A percentile compares a stretch with the other conserved stretches of the same genome.
Conservation (phyloP, 2,329 filamentous ascomycete genomes). For the Colletotrichum sansevieriae region DNA sequence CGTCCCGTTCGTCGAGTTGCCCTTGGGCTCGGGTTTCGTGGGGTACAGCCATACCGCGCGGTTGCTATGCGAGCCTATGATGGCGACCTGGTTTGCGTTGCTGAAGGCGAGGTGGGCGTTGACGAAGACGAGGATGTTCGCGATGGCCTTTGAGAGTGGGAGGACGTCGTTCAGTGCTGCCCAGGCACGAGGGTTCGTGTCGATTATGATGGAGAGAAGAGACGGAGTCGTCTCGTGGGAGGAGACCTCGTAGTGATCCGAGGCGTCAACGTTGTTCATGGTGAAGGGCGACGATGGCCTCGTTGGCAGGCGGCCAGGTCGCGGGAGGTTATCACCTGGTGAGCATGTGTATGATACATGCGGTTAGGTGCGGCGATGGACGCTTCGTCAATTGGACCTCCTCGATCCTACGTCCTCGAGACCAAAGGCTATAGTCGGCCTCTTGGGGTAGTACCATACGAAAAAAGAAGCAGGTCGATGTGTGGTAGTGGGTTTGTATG, state of each 20-base stretch:
- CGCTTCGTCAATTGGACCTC: slow-evolving; percentile 12
- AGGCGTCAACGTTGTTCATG: slow-evolving; percentile 70
- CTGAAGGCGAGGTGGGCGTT: slow-evolving; percentile 96
- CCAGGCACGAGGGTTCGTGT: slow-evolving; percentile 98
- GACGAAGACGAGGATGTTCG: slow-evolving; percentile 93
- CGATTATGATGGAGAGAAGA: slow-evolving; percentile 89
- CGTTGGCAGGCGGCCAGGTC: slow-evolving; percentile 35
- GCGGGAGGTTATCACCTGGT: slow-evolving; percentile 28
- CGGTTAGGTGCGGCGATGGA: neutral
- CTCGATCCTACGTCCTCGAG: slow-evolving; percentile 24
- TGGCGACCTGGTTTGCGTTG: slow-evolving; percentile 91
- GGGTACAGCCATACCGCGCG: slow-evolving; percentile 93
- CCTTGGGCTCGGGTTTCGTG: slow-evolving; percentile 50
- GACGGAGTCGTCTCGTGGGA: slow-evolving; percentile 75
- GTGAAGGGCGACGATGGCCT: slow-evolving; percentile 44
- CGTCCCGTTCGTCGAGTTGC: slow-evolving; percentile 40
- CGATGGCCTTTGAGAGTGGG: slow-evolving; percentile 85
- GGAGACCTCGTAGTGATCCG: slow-evolving; percentile 70
- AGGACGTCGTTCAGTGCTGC: slow-evolving; percentile 80
- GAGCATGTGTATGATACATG: slow-evolving; percentile 28
- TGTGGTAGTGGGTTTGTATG: slow-evolving; percentile 27
- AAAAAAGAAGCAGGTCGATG: slow-evolving; percentile 12
- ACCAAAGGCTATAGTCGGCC: neutral
- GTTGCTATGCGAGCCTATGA: slow-evolving; percentile 90
- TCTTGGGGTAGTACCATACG: slow-evolving; percentile 31